Percentiles rank a stretch among this genome's conserved stretches.
phyloP scores from a whole-genome alignment of 306 rosid genomes.

The Cucumis hystrix region DNA sequence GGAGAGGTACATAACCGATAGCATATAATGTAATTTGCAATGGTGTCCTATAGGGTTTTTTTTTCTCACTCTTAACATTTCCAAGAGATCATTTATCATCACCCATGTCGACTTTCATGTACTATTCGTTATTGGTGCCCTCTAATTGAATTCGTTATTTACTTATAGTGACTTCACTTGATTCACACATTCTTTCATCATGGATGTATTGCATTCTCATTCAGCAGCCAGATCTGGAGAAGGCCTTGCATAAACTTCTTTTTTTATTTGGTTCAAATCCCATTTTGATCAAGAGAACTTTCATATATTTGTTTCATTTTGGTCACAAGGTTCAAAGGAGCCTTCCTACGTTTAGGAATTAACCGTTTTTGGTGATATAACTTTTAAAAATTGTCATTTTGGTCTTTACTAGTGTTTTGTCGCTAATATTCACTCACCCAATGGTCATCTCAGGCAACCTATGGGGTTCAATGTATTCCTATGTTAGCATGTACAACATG shows the following conservation, averaged over 20 bases:
- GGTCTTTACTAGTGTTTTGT: background rate
- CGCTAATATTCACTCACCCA: background rate
- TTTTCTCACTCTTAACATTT: background rate
- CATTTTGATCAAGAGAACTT: background rate
- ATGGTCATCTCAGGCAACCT: background rate
- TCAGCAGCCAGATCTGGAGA: background rate
- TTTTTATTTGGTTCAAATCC: background rate
- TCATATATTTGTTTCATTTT: background rate
- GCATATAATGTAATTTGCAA: conserved; percentile 13
- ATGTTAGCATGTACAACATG: background rate
- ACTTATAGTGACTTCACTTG: background rate
- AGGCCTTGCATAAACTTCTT: background rate
- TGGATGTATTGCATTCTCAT: background rate
- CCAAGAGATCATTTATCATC: background rate
- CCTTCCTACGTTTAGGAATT: no score
- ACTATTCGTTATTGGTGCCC: background rate
- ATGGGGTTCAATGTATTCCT: background rate
- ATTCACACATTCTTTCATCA: background rate
- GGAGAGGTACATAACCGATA: conserved; percentile 62
- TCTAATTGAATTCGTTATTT: background rate
- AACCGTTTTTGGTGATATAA: no score
- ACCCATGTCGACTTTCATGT: background rate
- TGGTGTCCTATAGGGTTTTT: background rate
- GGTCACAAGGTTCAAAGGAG: background rate
- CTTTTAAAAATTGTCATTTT: background rate